Conservation (phyloP, 2,329 filamentous ascomycete genomes). For the Lasiodiplodia sp. region DNA sequence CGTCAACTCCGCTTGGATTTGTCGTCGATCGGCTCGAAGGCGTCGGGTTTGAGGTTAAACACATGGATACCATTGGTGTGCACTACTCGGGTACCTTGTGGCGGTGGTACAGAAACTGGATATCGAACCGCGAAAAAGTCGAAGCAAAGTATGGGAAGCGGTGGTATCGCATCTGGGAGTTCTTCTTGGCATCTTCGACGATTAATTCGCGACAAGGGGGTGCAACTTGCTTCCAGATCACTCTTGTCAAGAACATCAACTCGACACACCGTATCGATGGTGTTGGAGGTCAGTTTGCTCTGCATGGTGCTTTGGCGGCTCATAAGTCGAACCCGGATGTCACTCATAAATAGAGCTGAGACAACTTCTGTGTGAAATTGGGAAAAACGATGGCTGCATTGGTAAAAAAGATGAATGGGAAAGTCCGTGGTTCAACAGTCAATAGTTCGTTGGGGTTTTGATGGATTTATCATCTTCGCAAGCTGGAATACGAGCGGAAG, state of each 20-base stretch:
- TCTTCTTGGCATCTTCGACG: constrained; percentile 85
- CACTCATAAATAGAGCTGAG: no score
- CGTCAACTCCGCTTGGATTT: constrained; percentile 89
- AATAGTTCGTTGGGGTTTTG: no score
- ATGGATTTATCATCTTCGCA: no score
- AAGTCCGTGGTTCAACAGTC: no score
- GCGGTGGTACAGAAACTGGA: constrained; percentile 99
- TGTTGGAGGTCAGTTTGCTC: constrained; percentile 46
- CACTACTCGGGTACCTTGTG: constrained; percentile 97
- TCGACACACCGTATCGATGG: constrained; percentile 82
- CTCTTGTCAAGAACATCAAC: constrained; percentile 89
- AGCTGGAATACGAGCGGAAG: no score
- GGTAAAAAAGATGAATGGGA: no score
- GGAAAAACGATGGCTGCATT: no score
- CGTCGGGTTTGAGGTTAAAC: constrained; percentile 90
- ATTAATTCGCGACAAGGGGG: constrained; percentile 84
- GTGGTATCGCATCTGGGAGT: constrained; percentile 97
- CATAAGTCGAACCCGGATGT: no score
- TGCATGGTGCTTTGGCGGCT: no score
- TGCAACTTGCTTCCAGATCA: constrained; percentile 88
- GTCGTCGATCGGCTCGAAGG: constrained; percentile 85
- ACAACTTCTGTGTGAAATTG: no score
- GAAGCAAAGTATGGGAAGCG: constrained; percentile 92
- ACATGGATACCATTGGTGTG: constrained; percentile 89
- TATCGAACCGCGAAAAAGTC: constrained; percentile 91